A percentile compares a stretch with the other conserved stretches of the same genome.
Evolutionary conservation across 2,329 filamentous ascomycete genomes (phyloP).

Genomic region (Lanzia echinophila): DNA sequence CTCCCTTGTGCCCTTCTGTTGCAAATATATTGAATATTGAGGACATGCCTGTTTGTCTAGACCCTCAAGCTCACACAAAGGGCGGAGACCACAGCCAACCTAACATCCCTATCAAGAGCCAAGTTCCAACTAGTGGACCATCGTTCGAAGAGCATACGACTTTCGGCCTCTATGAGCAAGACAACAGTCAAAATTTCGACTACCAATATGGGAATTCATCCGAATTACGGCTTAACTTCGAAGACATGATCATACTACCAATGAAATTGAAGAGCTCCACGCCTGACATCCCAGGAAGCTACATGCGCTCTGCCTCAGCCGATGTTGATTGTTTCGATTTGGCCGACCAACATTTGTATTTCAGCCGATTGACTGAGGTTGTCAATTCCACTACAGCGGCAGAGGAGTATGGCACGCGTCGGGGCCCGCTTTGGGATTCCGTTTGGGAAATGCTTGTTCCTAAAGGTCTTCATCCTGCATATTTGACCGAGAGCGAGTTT

Average conservation of each 20-base stretch:
- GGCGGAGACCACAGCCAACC: too few relatives aligned
- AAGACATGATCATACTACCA: slow-evolving; percentile 9
- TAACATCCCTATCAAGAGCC: background rate
- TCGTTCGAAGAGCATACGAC: slow-evolving; percentile 1
- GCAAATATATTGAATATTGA: too few relatives aligned
- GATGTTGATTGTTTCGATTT: slow-evolving; percentile 9
- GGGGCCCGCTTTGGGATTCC: slow-evolving; percentile 13
- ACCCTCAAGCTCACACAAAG: too few relatives aligned
- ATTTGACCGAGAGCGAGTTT: slow-evolving; percentile 13
- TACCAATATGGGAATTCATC: background rate
- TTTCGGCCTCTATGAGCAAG: slow-evolving; percentile 10
- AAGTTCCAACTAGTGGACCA: background rate
- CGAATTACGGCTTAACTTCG: slow-evolving; percentile 4
- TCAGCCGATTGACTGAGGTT: background rate
- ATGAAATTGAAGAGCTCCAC: slow-evolving; percentile 2
- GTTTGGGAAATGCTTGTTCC: slow-evolving; percentile 11
- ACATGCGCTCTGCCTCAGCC: background rate
- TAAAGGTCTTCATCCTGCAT: slow-evolving; percentile 12
- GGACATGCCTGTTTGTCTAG: too few relatives aligned
- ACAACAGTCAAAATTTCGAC: background rate
- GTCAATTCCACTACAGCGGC: slow-evolving; percentile 1
- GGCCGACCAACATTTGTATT: slow-evolving; percentile 4
- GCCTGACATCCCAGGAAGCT: background rate
- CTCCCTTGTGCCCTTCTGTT: too few relatives aligned
- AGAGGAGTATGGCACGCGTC: slow-evolving; percentile 8